Evolutionary conservation across 2,329 filamentous ascomycete genomes (phyloP).

Genomic region (Epichloe coenophiala): DNA sequence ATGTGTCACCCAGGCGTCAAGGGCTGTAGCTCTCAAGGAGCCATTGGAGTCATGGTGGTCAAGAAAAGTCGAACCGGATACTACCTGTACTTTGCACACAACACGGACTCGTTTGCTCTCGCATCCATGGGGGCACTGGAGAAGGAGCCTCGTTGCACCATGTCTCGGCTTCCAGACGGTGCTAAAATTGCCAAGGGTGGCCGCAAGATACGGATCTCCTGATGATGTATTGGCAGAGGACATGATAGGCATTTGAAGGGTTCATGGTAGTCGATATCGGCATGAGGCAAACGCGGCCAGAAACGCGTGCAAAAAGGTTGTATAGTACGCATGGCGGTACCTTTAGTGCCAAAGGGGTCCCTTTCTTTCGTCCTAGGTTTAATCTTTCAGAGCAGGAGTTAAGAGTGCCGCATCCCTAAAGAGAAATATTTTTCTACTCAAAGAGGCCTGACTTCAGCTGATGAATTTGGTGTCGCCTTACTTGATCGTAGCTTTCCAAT

Average conservation of each 20-base stretch:
- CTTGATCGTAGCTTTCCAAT: not conserved
- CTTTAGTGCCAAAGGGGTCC: not conserved
- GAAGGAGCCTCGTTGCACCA: conserved; percentile 61
- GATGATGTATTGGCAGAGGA: conserved; percentile 3
- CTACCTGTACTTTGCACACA: conserved; percentile 88
- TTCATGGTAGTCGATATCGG: not conserved
- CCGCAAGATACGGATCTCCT: conserved; percentile 30
- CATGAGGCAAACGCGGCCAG: not conserved
- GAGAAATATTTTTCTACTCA: not conserved
- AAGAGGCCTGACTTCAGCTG: not conserved
- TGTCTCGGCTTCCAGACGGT: conserved; percentile 58
- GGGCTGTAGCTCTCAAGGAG: conserved; percentile 66
- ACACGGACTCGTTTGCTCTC: conserved; percentile 78
- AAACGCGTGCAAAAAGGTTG: not conserved
- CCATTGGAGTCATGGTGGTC: conserved; percentile 81
- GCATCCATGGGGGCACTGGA: conserved; percentile 81
- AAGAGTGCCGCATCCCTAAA: not conserved
- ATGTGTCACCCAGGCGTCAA: conserved; percentile 80
- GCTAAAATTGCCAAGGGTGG: conserved; percentile 42
- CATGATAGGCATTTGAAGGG: not conserved
- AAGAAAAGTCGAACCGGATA: conserved; percentile 69
- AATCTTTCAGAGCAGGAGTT: not conserved
- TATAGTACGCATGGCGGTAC: not conserved
- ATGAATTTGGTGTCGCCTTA: not conserved
- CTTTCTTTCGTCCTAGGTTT: not conserved